Evolutionary conservation across 371 early-diverging fungal genomes (phyloP).

Genomic region (Rhizopus arrhizus): DNA sequence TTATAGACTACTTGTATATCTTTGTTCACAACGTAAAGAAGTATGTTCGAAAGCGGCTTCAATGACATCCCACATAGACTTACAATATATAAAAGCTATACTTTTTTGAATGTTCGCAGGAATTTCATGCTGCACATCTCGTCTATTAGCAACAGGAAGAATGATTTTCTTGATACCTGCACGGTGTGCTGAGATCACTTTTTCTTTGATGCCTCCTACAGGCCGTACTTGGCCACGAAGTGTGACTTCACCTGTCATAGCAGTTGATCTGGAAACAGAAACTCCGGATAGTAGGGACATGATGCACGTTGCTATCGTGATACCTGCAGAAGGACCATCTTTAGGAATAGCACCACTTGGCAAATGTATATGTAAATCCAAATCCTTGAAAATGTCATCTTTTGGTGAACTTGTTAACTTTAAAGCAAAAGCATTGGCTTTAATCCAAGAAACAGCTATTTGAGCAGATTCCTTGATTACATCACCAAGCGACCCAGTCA

Average conservation of each 20-base stretch:
- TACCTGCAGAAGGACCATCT: slow-evolving; percentile 80
- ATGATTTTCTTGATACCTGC: slow-evolving; percentile 66
- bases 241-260: slow-evolving; percentile 91
- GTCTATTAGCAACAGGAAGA: slow-evolving; percentile 55
- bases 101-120: slow-evolving; percentile 62
- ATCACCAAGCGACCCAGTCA: slow-evolving; percentile 83
- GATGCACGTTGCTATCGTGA: slow-evolving; percentile 75
- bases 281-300: slow-evolving; percentile 70
- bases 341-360: slow-evolving; percentile 85
- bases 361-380: slow-evolving; percentile 84
- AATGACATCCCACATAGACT: slow-evolving; percentile 69
- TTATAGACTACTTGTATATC: slow-evolving; percentile 30
- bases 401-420: slow-evolving; percentile 52
- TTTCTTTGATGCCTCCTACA: slow-evolving; percentile 90
- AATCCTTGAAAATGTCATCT: slow-evolving; percentile 47
- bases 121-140: slow-evolving; percentile 64
- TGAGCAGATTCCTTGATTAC: slow-evolving; percentile 88
- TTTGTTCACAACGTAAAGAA: slow-evolving; percentile 13
- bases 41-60: slow-evolving; percentile 55
- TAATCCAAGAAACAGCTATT: slow-evolving; percentile 80
- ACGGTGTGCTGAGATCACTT: slow-evolving; percentile 82
- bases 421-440: slow-evolving; percentile 66
- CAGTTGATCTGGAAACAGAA: slow-evolving; percentile 57
- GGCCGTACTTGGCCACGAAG: slow-evolving; percentile 81
- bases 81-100: slow-evolving; percentile 69